Base-by-base conservation (phyloP, 208 protist genomes). In the Trypanosomatidae sp. region DNA sequence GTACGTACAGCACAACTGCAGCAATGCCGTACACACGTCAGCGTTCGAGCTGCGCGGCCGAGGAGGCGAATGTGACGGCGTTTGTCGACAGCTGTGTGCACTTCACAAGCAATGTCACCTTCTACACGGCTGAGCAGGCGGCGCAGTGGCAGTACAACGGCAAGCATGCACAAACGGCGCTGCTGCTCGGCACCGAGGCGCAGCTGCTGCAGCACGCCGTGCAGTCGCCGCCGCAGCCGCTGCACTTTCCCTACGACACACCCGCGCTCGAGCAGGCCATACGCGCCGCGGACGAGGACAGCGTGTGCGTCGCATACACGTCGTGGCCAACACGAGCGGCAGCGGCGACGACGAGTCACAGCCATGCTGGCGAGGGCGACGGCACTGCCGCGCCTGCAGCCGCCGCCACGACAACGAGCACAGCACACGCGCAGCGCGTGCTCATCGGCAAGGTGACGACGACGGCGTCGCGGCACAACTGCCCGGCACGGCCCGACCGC, bases 401-500 rank as follows among this genome's bases (percentile, higher is more conserved):
- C 2, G 32, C 46, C 10, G 43, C 25, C 15, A 56, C 66, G 45
- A 56, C 61, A 23, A 63, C 46, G 18, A 35, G 32, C 10, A 41
- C 65, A 16, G 57, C 39, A 7, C 43, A 46, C 43, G 56, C 33
- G 26, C 1, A 45, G 16, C 60, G 59, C 11, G 35, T 89, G 24
- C 40, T 82, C 20, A 33, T 82, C 25, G 75, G 58, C 3, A 61
- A 59, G 46, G 61, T 85, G 10, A 33, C 70, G 2, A 44, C 48
- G 1, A 37, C 27, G n/a, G 66, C 74, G 0, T 88, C 82, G 8
- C 69, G 82, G 27, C 77, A 91, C 66, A 91, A 91, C 58, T 87
- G 73, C 53, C 33, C 73, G 1, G 25, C 56, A 5, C 66, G 82
- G 5, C 77, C 82, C 11, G 82, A 91, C 35, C 26, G 39, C 6